Conservation (phyloP, 1,139 yeast genomes). For the Blastobotrys ciferrii region DNA sequence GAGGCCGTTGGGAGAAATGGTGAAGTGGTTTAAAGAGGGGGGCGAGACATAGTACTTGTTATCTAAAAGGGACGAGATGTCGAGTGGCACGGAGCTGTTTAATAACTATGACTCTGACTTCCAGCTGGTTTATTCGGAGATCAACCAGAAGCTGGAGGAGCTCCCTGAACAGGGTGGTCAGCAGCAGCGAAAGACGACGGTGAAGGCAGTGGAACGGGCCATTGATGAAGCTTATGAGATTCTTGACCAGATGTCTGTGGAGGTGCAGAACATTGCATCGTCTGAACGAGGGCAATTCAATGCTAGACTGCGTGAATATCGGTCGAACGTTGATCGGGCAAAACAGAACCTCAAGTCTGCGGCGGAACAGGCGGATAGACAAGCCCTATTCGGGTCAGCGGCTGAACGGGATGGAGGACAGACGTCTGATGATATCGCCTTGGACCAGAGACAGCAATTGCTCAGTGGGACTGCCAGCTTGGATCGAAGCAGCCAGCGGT, state of each 20-base stretch:
- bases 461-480: conserved; percentile 76
- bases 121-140: conserved; percentile 68
- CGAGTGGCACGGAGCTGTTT: conserved; percentile 49
- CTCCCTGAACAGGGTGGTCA: conserved; percentile 45
- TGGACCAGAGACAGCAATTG: conserved; percentile 78
- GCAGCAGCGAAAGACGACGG: conserved; percentile 29
- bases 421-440: conserved; percentile 44
- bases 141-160: conserved; percentile 61
- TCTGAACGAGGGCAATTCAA: conserved; percentile 66
- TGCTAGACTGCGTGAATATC: conserved; percentile 66
- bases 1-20: neutral
- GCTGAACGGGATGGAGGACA: conserved; percentile 20
- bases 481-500: conserved; percentile 78
- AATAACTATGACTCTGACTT: conserved; percentile 71
- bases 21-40: neutral
- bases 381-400: conserved; percentile 58
- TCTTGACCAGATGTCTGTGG: conserved; percentile 76
- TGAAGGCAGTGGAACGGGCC: conserved; percentile 58
- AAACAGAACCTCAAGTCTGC: conserved; percentile 47
- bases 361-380: conserved; percentile 57
- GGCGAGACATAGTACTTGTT: neutral
- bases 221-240: conserved; percentile 78
- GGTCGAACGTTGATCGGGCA: conserved; percentile 56
- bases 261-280: conserved; percentile 77
- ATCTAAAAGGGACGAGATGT: neutral